phyloP scores from a whole-genome alignment of 192 early-diverging fungal species.

The Globomyces pollinis-pini region DNA sequence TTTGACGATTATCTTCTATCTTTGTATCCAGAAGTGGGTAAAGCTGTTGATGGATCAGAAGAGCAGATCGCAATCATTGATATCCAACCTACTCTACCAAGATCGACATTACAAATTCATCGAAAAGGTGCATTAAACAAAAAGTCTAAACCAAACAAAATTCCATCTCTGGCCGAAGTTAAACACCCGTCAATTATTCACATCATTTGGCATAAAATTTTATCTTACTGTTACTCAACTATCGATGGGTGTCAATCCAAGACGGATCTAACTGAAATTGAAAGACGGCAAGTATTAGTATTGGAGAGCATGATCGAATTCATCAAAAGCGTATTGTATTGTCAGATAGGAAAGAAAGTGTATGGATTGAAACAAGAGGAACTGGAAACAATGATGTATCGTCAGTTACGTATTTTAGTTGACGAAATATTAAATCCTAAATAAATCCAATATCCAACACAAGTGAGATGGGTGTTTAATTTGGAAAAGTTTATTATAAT shows the following conservation, averaged over 20 bases:
- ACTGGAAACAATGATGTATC: not conserved
- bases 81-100: not conserved
- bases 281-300: not conserved
- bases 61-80: not conserved
- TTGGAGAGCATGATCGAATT: slow-evolving; percentile 9
- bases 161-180: not conserved
- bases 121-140: not conserved
- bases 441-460: no score
- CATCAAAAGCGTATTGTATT: not conserved
- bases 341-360: not conserved
- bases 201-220: slow-evolving; percentile 3
- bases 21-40: not conserved
- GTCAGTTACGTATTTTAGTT: not conserved
- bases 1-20: not conserved
- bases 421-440: not conserved
- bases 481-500: no score
- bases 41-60: not conserved
- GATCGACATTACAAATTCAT: not conserved
- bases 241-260: not conserved
- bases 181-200: not conserved
- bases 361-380: not conserved
- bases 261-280: not conserved
- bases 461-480: no score
- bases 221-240: not conserved
- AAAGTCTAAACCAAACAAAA: not conserved